Base-by-base conservation (phyloP, 2,329 filamentous ascomycete genomes). In the Pseudovirgaria hyperparasitica region DNA sequence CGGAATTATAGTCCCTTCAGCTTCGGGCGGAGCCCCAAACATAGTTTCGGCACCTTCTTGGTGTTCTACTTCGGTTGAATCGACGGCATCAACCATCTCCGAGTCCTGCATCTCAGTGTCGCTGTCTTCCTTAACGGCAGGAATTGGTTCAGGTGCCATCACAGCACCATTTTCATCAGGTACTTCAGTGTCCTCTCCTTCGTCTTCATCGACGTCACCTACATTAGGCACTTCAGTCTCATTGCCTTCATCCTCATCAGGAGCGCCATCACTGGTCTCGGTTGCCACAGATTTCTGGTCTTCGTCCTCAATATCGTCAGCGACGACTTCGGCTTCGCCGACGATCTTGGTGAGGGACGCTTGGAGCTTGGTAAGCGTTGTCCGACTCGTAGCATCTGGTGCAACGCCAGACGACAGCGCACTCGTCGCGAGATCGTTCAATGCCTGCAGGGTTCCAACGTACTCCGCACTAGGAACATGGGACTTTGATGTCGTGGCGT, bases 281-380 rank as follows among this genome's bases (percentile, higher is more conserved):
- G 35, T 28, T 5, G 25, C 29, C 8, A 29, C 32, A 7, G 32
- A 26, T 14, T 32, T 30, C 8, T 24, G 28, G 9, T 27, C 19
- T 12, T 23, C 26, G 5, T 43, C 43, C 9, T 32, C 40, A n/a
- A 34, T 34, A 11, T 32, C 33, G 14, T 36, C 36, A 11, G 19
- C 23, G 16, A 33, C 41, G 11, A 34, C 30, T 9, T 44, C 46
- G 4, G 45, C 41, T 16, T 51, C 46, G 9, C 48, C 51, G 30
- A 73, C 58, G 9, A 67, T 58, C 38, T 73, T 70, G 28, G 66
- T 57, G 8, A 76, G 40, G 6, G 43, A 43, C 12, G 47, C 44
- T 30, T 62, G 60, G 2, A 76, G 39, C 36, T 72, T 73, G 33
- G 62, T 59, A n/a, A 74, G 52, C 13, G 58, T 54, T 24, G 70